A percentile compares a stretch with the other conserved stretches of the same genome.
Conservation (phyloP, 2,329 filamentous ascomycete species). For the Pseudogymnoascus sp. region DNA sequence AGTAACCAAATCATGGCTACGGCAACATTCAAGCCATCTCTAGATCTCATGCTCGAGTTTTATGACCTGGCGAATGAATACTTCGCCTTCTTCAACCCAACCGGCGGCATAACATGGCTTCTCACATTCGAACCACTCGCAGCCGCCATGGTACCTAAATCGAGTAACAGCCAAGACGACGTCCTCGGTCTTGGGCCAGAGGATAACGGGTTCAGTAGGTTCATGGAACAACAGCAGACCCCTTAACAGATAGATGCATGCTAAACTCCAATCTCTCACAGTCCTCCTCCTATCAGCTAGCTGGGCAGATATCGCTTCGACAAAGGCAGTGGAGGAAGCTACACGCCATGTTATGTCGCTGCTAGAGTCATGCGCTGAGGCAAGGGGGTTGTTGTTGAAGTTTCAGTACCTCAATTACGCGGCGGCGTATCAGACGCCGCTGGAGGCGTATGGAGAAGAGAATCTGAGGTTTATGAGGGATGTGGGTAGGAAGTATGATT, state of each 20-base stretch:
- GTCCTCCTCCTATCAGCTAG: not conserved
- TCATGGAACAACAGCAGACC: not conserved
- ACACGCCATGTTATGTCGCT: not conserved
- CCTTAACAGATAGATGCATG: not conserved
- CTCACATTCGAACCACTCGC: not conserved
- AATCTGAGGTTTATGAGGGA: constrained; percentile 14
- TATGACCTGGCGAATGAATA: not conserved
- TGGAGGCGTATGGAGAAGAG: constrained; percentile 9
- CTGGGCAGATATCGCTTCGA: not conserved
- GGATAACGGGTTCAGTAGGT: not conserved
- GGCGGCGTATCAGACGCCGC: not conserved
- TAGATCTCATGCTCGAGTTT: not conserved
- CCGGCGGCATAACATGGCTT: not conserved
- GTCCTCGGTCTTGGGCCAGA: not conserved
- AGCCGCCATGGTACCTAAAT: not conserved
- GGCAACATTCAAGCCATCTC: not conserved
- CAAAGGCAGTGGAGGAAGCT: not conserved
- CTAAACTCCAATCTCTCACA: not conserved
- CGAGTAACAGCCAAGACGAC: not conserved
- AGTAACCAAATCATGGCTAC: not conserved
- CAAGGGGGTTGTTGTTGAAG: not conserved
- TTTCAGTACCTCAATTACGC: constrained; percentile 14
- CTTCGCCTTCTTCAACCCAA: not conserved
- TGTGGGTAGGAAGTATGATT: constrained; percentile 23
- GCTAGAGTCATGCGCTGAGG: not conserved